These are phyloP conservation scores for Phytomonas francai DNA, from an alignment of 208 protist species.

Conservation along the genomic window DNA sequence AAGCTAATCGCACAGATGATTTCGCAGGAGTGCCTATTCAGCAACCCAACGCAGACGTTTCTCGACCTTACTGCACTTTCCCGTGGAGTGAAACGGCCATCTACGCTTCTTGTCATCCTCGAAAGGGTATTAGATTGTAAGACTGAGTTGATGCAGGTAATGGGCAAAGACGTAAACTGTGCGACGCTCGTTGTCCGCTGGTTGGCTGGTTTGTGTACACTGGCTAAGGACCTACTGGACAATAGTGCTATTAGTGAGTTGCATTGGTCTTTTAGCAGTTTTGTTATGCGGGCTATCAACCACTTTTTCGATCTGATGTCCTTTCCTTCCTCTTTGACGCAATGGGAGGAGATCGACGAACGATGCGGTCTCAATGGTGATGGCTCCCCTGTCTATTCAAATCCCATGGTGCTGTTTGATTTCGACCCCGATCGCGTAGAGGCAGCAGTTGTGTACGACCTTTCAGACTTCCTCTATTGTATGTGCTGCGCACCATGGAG, in stretches of 20 bases:
- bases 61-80: constrained; percentile 58
- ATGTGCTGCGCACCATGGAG: constrained; percentile 64
- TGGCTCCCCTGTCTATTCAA: constrained; percentile 1
- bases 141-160: constrained; percentile 20
- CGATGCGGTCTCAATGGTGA: constrained; percentile 5
- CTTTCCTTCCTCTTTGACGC: constrained; percentile 9
- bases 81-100: constrained; percentile 53
- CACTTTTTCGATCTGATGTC: constrained; percentile 31
- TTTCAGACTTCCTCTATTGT: constrained; percentile 48
- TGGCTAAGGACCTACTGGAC: constrained; percentile 31
- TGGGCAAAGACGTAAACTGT: constrained; percentile 17
- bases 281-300: constrained; percentile 38
- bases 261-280: constrained; percentile 44
- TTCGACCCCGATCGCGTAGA: constrained; percentile 31
- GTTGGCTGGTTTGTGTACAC: constrained; percentile 34
- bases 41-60: constrained; percentile 26
- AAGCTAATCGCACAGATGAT: constrained; percentile 34
- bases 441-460: constrained; percentile 52
- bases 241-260: constrained; percentile 30
- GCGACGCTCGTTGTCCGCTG: constrained; percentile 34
- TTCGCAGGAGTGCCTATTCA: constrained; percentile 18
- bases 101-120: constrained; percentile 48
- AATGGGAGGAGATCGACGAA: neutral
- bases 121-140: constrained; percentile 31
- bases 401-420: constrained; percentile 15